Base-by-base conservation (phyloP, 345 rosid species). In the Brassica nigra region DNA sequence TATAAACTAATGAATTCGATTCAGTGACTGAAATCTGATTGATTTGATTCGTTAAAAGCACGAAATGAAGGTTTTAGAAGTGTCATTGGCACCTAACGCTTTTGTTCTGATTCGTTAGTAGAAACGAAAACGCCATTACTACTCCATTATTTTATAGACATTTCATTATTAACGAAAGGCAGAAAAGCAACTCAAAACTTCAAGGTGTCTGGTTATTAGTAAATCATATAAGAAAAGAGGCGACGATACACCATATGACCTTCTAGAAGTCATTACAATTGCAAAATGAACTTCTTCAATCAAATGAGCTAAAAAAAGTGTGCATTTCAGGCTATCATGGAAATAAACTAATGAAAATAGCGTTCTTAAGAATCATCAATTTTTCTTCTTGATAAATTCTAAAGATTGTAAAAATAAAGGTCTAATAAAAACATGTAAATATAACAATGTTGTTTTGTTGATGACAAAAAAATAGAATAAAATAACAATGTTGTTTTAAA, bases 1-100 rank as follows among this genome's bases (percentile, higher is more conserved):
- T 12, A 11, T 3, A 49, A 33, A 18, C 9, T 57, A 78, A 65
- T 64, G 44, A 20, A 64, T 78, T 28, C 10, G 36, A 78, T 78
- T 28, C n/a, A 65, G 66, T 34, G 73, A 78, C 44, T 57, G 73
- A 42, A 66, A 66, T 39, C 3, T 15, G 81, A 78, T 66, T 78
- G 81, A 78, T 78, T 63, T 78, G 71, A 78, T 64, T 55, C 14
- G 70, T n/a, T 8, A 71, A 74, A 71, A 72, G 68, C 77, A 78
- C 42, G 82, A 78, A 78, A 66, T 11, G 82, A 78, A 78, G 49
- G 77, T 10, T 66, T 65, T 20, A 29, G 82, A 72, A 66, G 37
- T 72, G 73, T 72, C 72, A 66, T 72, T 71, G 73, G 73, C 18
- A 78, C 82, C 82, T 78, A 78, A 78, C 81, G 73, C 73, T 72